A percentile compares a stretch with the other conserved stretches of the same genome.
phyloP scores from a whole-genome alignment of 495 filamentous ascomycete genomes.

The Penicillium herquei region DNA sequence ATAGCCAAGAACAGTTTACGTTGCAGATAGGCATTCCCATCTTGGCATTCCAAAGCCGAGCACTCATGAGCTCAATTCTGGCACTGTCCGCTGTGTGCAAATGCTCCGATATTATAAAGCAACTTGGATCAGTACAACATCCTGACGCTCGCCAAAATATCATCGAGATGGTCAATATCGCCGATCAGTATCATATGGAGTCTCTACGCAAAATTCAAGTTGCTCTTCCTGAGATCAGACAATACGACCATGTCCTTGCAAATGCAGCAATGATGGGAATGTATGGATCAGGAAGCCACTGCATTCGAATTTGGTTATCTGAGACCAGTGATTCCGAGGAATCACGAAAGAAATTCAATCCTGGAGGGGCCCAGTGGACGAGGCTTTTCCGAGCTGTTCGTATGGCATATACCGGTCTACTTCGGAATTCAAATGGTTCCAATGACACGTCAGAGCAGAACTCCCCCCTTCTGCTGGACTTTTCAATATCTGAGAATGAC shows the following conservation, averaged over 20 bases:
- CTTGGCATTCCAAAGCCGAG: not conserved
- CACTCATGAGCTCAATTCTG: not conserved
- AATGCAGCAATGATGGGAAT: conserved; percentile 48
- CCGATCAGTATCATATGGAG: not conserved
- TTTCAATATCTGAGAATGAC: too few species aligned
- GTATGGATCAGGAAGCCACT: conserved; percentile 42
- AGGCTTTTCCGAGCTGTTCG: conserved; percentile 32
- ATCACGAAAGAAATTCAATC: conserved; percentile 21
- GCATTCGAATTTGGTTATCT: conserved; percentile 34
- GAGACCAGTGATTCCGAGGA: conserved; percentile 23
- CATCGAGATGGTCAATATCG: not conserved
- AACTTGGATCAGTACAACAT: not conserved
- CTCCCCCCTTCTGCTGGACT: too few species aligned
- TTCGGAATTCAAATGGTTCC: not conserved
- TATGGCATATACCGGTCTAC: not conserved
- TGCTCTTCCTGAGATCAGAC: not conserved
- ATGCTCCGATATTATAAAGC: not conserved
- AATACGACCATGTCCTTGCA: conserved; percentile 26
- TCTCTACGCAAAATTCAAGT: not conserved
- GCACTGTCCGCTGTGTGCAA: not conserved
- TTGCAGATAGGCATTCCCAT: not conserved
- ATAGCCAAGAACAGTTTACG: not conserved
- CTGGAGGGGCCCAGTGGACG: conserved; percentile 41
- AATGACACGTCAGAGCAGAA: too few species aligned
- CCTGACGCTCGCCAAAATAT: not conserved